These are phyloP conservation scores for Suillus subalutaceus DNA, from an alignment of 768 basidiomycete species.

Conservation along the genomic window DNA sequence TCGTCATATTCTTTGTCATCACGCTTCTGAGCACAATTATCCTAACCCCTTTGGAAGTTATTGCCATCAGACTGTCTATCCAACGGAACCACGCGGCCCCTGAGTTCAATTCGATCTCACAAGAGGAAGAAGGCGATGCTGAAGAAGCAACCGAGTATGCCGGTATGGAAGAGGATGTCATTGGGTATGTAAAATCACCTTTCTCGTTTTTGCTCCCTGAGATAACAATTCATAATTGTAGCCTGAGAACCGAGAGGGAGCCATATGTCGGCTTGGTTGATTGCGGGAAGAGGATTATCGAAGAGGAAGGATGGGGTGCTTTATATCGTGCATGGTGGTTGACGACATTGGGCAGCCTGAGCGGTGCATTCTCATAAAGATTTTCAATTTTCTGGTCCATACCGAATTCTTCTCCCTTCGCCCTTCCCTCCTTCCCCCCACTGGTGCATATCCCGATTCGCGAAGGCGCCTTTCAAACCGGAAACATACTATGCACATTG, in stretches of 20 bases:
- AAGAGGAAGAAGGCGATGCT: slow-evolving; percentile 70
- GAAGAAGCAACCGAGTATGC: slow-evolving; percentile 65
- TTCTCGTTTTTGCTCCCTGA: background rate
- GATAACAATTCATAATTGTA: slow-evolving; percentile 26
- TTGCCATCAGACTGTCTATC: slow-evolving; percentile 75
- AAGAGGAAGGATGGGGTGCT: slow-evolving; percentile 76
- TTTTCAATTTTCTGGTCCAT: background rate
- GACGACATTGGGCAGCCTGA: slow-evolving; percentile 64
- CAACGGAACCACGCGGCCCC: slow-evolving; percentile 82
- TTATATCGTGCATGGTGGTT: slow-evolving; percentile 89
- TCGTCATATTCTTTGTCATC: slow-evolving; percentile 59
- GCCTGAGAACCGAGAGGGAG: slow-evolving; percentile 75
- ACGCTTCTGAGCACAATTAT: slow-evolving; percentile 57
- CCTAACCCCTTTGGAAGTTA: slow-evolving; percentile 80
- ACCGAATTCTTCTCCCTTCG: background rate
- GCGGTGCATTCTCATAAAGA: slow-evolving; percentile 47
- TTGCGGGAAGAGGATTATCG: slow-evolving; percentile 73
- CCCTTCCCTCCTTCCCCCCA: too few species aligned
- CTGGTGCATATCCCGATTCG: background rate
- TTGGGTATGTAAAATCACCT: slow-evolving; percentile 56
- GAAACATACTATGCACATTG: slow-evolving; percentile 8
- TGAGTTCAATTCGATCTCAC: slow-evolving; percentile 73
- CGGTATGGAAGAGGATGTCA: slow-evolving; percentile 79
- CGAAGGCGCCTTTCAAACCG: background rate
- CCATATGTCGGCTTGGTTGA: slow-evolving; percentile 77